Conservation (phyloP, 73 alveolate genomes). For the Paramecium primaurelia region DNA sequence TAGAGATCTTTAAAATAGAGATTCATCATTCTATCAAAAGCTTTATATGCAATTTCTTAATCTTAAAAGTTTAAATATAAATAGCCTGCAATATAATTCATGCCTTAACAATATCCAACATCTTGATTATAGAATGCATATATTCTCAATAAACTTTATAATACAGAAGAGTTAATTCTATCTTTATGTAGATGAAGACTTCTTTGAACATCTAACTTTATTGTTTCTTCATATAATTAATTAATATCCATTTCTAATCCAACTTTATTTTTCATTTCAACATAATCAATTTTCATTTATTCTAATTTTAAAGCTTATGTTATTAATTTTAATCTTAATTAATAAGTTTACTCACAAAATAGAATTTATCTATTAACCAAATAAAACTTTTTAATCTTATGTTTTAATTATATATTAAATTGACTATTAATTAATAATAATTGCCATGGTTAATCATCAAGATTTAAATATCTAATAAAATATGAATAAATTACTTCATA, state of each 20-base stretch:
- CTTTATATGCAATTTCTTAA: slow-evolving; percentile 83
- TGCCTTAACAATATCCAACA: slow-evolving; percentile 96
- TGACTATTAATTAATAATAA: background rate
- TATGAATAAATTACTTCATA: background rate
- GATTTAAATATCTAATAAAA: background rate
- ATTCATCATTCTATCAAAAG: slow-evolving; percentile 76
- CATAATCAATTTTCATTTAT: slow-evolving; percentile 24
- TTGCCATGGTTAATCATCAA: slow-evolving; percentile 22
- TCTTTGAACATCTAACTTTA: slow-evolving; percentile 14
- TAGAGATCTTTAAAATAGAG: slow-evolving; percentile 61
- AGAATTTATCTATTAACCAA: background rate
- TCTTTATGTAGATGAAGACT: slow-evolving; percentile 38
- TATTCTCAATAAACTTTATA: slow-evolving; percentile 74
- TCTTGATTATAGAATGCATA: slow-evolving; percentile 83
- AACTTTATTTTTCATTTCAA: slow-evolving; percentile 2
- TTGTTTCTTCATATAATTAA: background rate
- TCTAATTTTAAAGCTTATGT: background rate
- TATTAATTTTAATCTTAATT: background rate
- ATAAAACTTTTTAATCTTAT: background rate
- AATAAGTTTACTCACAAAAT: background rate
- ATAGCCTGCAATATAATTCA: slow-evolving; percentile 97
- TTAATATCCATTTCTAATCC: slow-evolving; percentile 28
- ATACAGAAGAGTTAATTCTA: slow-evolving; percentile 6
- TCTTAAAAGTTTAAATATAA: slow-evolving; percentile 75
- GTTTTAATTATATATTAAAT: background rate